These are phyloP conservation scores for Phytophthora podocarpi DNA, from an alignment of 352 stramenopile species.

Conservation along the genomic window DNA sequence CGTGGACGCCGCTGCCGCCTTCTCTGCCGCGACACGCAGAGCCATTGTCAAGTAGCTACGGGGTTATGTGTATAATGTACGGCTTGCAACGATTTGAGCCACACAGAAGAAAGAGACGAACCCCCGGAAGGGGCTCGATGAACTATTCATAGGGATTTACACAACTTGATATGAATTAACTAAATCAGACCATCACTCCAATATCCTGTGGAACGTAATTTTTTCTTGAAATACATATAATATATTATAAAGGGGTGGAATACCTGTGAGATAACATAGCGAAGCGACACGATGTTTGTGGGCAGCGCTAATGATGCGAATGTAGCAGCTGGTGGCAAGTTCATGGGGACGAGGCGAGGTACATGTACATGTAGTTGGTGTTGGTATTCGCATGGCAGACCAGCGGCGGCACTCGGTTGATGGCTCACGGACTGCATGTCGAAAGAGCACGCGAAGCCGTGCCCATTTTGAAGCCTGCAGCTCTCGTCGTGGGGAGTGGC, in stretches of 20 bases:
- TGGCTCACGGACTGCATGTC: too few relatives aligned
- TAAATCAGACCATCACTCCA: not conserved
- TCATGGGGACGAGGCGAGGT: not conserved
- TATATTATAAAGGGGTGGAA: too few relatives aligned
- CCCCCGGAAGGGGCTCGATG: constrained; percentile 11
- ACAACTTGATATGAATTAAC: not conserved
- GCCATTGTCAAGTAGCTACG: constrained; percentile 49
- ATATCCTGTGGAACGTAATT: not conserved
- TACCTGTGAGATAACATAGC: constrained; percentile 3
- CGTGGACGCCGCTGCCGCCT: constrained; percentile 48
- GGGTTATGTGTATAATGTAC: not conserved
- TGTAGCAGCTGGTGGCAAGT: not conserved
- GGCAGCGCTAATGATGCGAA: not conserved
- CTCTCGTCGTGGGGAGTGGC: not conserved
- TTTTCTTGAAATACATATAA: too few relatives aligned
- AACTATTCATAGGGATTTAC: not conserved
- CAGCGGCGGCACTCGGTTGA: too few relatives aligned
- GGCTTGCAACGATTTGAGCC: constrained; percentile 27
- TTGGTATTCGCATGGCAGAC: too few relatives aligned
- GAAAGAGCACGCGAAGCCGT: too few relatives aligned
- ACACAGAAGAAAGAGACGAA: constrained; percentile 8
- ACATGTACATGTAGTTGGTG: too few relatives aligned
- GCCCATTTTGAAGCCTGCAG: too few relatives aligned
- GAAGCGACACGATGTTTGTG: constrained; percentile 9
- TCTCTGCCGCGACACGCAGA: constrained; percentile 77